phyloP scores from a whole-genome alignment of 176 grass and related monocot species.

The Aegilops umbellulata region DNA sequence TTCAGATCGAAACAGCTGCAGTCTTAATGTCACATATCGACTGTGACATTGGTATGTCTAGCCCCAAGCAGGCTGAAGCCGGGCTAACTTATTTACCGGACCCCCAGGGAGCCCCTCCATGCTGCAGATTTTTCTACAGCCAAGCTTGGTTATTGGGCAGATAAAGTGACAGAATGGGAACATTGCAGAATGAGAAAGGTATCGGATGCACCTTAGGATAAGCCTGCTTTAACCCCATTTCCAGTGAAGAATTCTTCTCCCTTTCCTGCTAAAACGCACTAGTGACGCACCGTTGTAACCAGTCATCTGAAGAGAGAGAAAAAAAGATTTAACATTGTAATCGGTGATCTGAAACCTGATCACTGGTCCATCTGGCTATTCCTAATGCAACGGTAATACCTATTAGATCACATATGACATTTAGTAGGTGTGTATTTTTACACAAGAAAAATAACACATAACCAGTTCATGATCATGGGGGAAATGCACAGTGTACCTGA shows the following conservation, averaged over 20 bases:
- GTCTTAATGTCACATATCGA: slow-evolving; percentile 29
- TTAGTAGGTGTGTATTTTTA: not conserved
- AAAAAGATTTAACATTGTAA: not conserved
- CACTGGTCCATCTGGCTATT: not conserved
- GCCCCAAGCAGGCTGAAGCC: slow-evolving; percentile 20
- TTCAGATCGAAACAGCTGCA: slow-evolving; percentile 32
- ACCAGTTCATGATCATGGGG: not conserved
- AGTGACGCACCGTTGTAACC: not conserved
- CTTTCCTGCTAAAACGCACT: not conserved
- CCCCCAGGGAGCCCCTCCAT: slow-evolving; percentile 5
- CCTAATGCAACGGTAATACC: not conserved
- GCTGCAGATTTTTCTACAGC: slow-evolving; percentile 4
- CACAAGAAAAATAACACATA: not conserved
- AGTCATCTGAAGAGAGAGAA: not conserved
- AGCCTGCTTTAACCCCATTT: slow-evolving; percentile 40
- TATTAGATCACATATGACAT: not conserved
- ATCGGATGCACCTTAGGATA: slow-evolving; percentile 47
- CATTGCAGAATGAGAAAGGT: slow-evolving; percentile 13
- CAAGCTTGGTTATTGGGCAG: slow-evolving; percentile 1
- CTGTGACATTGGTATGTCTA: slow-evolving; percentile 29
- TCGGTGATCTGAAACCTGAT: not conserved
- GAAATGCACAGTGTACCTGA: not conserved
- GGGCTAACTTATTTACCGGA: slow-evolving; percentile 27
- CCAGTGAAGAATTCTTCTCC: slow-evolving; percentile 5
- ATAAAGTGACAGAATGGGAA: slow-evolving; percentile 29